Conservation (phyloP, 202 grass and related monocot genomes). For the Dendrocalamus latiflorus region DNA sequence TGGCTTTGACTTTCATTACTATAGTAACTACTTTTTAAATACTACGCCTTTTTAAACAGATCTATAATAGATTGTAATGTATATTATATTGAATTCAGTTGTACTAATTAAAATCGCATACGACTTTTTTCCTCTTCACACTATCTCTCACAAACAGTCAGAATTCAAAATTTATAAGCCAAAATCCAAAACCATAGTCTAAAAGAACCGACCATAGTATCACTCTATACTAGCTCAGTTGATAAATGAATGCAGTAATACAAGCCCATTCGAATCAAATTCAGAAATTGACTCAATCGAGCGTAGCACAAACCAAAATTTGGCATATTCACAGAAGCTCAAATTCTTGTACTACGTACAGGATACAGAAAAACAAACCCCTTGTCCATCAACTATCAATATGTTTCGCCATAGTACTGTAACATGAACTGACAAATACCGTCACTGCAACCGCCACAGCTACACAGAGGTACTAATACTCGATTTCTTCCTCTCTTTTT, state of each 20-base stretch:
- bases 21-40: too few relatives aligned
- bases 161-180: too few relatives aligned
- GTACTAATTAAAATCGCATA: too few relatives aligned
- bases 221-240: too few relatives aligned
- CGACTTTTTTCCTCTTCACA: too few relatives aligned
- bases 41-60: too few relatives aligned
- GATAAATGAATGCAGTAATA: background rate
- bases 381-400: background rate
- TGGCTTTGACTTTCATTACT: too few relatives aligned
- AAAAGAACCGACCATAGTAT: too few relatives aligned
- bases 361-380: background rate
- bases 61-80: too few relatives aligned
- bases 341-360: background rate
- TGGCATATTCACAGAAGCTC: background rate
- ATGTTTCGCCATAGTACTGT: background rate
- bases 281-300: background rate
- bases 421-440: background rate
- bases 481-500: background rate
- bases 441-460: background rate
- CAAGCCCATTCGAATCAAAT: background rate
- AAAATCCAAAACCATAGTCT: too few relatives aligned
- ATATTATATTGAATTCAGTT: too few relatives aligned
- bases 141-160: too few relatives aligned
- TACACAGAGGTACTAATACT: background rate
- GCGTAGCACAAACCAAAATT: background rate